phyloP scores from a whole-genome alignment of 192 early-diverging fungal genomes.

The Thoreauomyces humboldtii region DNA sequence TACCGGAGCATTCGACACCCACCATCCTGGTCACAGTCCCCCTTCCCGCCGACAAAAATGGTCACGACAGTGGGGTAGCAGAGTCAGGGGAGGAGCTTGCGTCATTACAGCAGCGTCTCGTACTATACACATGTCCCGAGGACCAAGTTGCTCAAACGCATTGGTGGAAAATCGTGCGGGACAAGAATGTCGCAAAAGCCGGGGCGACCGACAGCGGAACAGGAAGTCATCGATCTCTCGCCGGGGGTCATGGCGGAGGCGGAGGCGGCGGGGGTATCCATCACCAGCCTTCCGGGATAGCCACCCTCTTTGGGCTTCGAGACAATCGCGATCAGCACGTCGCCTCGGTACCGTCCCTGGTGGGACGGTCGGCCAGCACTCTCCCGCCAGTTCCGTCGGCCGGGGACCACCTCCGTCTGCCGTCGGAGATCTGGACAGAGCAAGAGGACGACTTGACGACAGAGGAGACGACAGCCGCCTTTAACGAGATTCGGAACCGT shows the following conservation, averaged over 20 bases:
- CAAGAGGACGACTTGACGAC: no score
- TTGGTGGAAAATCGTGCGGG: constrained; percentile 29
- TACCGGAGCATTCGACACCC: no score
- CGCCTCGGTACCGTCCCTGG: constrained; percentile 11
- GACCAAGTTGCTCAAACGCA: constrained; percentile 32
- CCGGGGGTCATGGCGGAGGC: no score
- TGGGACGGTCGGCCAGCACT: constrained; percentile 7
- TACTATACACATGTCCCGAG: constrained; percentile 40
- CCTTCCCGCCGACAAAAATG: no score
- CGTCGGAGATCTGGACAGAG: no score
- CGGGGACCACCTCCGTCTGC: no score
- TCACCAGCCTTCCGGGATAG: neutral
- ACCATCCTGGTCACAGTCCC: no score
- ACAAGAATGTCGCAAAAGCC: constrained; percentile 4
- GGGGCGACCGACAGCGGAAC: neutral
- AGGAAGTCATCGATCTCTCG: no score
- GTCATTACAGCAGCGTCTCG: constrained; percentile 14
- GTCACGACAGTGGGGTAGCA: no score
- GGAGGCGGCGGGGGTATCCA: neutral
- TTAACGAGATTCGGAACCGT: no score
- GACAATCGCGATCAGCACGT: neutral
- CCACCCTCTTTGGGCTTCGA: neutral
- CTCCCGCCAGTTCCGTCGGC: constrained; percentile 9
- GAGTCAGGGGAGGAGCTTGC: no score
- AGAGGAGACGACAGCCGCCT: no score